A percentile compares a stretch with the other conserved stretches of the same genome.
Evolutionary conservation across 2,329 filamentous ascomycete species (phyloP).

Genomic region (Colletotrichum acutatum): DNA sequence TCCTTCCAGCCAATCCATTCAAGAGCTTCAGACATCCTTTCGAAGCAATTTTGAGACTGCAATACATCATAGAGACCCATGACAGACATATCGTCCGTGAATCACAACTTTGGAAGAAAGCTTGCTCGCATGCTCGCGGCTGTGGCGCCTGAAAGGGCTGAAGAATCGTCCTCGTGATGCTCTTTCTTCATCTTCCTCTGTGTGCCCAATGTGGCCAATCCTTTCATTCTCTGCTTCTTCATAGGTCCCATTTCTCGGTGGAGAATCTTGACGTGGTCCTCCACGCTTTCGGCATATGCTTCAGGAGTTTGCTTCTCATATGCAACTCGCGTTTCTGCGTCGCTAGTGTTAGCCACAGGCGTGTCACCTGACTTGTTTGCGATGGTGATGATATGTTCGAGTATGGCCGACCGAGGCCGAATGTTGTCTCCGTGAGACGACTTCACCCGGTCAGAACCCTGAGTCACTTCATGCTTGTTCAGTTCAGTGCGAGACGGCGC

Average conservation of each 20-base stretch:
- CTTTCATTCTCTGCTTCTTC: background rate
- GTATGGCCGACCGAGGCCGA: background rate
- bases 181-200: background rate
- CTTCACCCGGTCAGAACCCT: too few species aligned
- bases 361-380: background rate
- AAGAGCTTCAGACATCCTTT: background rate
- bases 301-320: background rate
- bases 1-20: background rate
- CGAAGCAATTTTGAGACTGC: background rate
- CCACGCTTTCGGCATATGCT: background rate
- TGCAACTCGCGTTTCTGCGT: background rate
- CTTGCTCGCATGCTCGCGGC: background rate
- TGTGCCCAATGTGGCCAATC: background rate
- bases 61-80: background rate
- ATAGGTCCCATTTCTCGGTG: background rate
- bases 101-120: background rate
- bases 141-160: background rate
- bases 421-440: background rate
- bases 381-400: background rate
- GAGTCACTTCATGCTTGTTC: background rate
- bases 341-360: background rate
- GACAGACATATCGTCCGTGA: background rate
- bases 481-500: background rate
- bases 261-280: constrained; percentile 1
- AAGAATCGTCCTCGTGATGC: background rate